Base-by-base conservation (phyloP, 2,329 filamentous ascomycete species). In the Aureobasidium zeae region DNA sequence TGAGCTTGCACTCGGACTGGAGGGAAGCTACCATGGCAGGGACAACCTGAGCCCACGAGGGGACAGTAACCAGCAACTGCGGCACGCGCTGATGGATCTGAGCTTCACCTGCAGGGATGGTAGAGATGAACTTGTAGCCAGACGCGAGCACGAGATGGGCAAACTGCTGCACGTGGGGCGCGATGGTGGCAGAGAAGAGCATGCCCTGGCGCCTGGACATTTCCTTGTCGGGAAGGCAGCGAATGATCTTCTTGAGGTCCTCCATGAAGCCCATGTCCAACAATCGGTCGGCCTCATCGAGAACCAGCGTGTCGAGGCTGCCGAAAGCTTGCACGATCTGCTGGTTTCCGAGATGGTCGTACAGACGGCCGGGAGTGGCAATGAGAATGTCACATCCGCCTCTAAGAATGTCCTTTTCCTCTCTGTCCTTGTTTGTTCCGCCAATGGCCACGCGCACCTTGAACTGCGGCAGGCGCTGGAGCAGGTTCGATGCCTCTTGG, bases 221-320 rank as follows among this genome's bases (percentile, higher is more conserved):
- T 45, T 55, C 62, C 61, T 74, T 75, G 5, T 67, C 61, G 8
- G 73, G 73, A 32, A 77, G 64, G 24, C 64, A 61, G 16, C 58
- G 60, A 21, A 76, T 61, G 24, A 77, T 73, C 37, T 68, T 62
- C 51, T 68, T 69, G 44, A 76, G 67, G 16, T 69, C 71, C 9
- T 66, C 64, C 19, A 73, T 60, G 51, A 76, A 76, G 17, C 74
- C 73, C 39, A 68, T 58, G 29, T 74, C 67, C 15, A 75, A 62
- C 72, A 96, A 81, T 64, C 95, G 88, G 58, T 98, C 91, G 1
- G 91, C 91, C 59, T 98, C 91, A 25, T 69, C 64, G 2, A 68
- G 56, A 17, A 70, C 61, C n/a, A 70, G 53, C n/a, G 67, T 65
- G 33, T 61, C 60, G 16, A 68, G 52, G 47, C 69, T 60, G 4